phyloP scores from a whole-genome alignment of 2,329 filamentous ascomycete genomes.

The Coleophoma eucalyptorum region DNA sequence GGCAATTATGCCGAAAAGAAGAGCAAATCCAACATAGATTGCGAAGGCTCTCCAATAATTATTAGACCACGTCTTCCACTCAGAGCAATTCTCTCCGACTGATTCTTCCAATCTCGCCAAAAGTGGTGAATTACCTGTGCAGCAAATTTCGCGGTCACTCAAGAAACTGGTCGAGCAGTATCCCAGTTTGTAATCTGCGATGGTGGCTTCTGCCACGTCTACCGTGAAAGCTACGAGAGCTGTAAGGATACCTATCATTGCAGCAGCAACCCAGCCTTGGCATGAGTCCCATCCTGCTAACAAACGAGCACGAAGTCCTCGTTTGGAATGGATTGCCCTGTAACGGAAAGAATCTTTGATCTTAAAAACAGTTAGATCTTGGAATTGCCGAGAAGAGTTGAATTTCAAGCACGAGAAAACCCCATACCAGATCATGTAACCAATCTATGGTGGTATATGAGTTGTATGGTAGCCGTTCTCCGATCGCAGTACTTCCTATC shows the following conservation, averaged over 20 bases:
- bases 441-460: constrained; percentile 61
- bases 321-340: constrained; percentile 37
- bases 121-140: constrained; percentile 23
- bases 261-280: constrained; percentile 52
- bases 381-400: not conserved
- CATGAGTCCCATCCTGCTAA: constrained; percentile 42
- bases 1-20: constrained; percentile 45
- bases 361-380: constrained; percentile 21
- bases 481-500: constrained; percentile 39
- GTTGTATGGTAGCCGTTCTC: constrained; percentile 55
- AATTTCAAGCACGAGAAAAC: not conserved
- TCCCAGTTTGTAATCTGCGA: constrained; percentile 54
- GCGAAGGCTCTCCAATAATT: constrained; percentile 37
- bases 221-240: constrained; percentile 52
- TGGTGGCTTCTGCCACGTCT: constrained; percentile 48
- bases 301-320: constrained; percentile 35
- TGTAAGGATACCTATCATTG: constrained; percentile 49
- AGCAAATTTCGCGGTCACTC: constrained; percentile 46
- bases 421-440: constrained; percentile 50
- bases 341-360: constrained; percentile 54
- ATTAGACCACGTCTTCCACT: constrained; percentile 19
- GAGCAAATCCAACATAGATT: constrained; percentile 44
- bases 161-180: constrained; percentile 44
- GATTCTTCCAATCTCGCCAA: constrained; percentile 4
- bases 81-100: constrained; percentile 21